phyloP scores from a whole-genome alignment of 495 filamentous ascomycete genomes.

The Lineolata rhizophorae region DNA sequence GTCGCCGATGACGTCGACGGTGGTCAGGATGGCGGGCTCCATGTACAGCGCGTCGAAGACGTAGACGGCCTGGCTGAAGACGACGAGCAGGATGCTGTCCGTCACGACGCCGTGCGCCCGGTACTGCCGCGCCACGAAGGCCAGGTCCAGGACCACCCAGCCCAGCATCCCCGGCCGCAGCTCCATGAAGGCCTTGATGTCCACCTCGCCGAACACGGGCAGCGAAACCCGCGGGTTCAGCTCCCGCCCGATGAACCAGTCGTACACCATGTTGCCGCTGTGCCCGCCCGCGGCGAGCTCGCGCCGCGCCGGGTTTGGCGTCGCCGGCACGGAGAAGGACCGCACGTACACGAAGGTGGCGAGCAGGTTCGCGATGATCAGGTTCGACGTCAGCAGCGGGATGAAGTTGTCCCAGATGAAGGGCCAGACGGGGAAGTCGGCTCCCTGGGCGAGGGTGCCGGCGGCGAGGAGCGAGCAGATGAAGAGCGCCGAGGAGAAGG shows the following conservation, averaged over 20 bases:
- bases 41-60: constrained; percentile 72
- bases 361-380: constrained; percentile 46
- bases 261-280: constrained; percentile 73
- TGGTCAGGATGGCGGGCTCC: constrained; percentile 82
- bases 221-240: constrained; percentile 75
- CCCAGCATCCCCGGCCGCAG: constrained; percentile 77
- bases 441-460: constrained; percentile 55
- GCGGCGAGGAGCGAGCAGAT: constrained; percentile 43
- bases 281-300: constrained; percentile 64
- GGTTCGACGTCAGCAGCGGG: constrained; percentile 62
- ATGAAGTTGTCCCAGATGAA: constrained; percentile 83
- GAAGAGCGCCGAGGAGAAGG: constrained; percentile 53
- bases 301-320: constrained; percentile 42
- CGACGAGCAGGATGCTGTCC: constrained; percentile 70
- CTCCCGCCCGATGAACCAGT: constrained; percentile 94
- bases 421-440: constrained; percentile 71
- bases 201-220: constrained; percentile 59
- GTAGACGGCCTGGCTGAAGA: constrained; percentile 60
- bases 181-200: constrained; percentile 83
- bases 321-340: constrained; percentile 54
- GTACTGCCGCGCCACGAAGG: constrained; percentile 78
- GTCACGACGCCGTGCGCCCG: constrained; percentile 59
- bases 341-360: constrained; percentile 56
- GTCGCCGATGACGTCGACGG: constrained; percentile 87
- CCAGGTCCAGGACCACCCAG: constrained; percentile 72